A percentile compares a stretch with the other conserved stretches of the same genome.
Evolutionary conservation across 2,329 filamentous ascomycete species (phyloP).

Genomic region (Colletotrichum aenigma): DNA sequence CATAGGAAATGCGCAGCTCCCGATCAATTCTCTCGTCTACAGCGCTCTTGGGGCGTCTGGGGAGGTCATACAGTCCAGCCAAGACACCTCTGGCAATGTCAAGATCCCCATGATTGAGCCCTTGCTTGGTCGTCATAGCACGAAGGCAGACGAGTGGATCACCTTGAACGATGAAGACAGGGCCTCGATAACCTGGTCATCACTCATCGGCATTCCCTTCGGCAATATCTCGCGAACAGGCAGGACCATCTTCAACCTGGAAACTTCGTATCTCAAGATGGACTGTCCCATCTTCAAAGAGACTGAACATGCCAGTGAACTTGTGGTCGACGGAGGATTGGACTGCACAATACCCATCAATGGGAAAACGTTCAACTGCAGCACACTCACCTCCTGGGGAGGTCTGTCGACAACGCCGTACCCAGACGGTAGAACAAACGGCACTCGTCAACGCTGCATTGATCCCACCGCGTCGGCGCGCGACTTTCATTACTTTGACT

Average conservation of each 20-base stretch:
- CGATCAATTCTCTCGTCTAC: background rate
- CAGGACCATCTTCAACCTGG: background rate
- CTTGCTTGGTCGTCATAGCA: background rate
- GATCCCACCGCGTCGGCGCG: background rate
- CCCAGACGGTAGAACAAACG: background rate
- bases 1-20: background rate
- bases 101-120: background rate
- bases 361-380: background rate
- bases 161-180: background rate
- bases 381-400: background rate
- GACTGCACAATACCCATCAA: background rate
- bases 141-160: background rate
- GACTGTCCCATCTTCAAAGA: background rate
- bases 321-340: background rate
- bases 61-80: background rate
- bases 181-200: background rate
- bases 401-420: background rate
- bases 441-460: background rate
- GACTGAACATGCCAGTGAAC: background rate
- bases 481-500: background rate
- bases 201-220: background rate
- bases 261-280: background rate
- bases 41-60: background rate
- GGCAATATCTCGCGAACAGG: background rate
- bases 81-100: background rate